Base-by-base conservation (phyloP, 257 asterid genomes). In the Nemophila menziesii region DNA sequence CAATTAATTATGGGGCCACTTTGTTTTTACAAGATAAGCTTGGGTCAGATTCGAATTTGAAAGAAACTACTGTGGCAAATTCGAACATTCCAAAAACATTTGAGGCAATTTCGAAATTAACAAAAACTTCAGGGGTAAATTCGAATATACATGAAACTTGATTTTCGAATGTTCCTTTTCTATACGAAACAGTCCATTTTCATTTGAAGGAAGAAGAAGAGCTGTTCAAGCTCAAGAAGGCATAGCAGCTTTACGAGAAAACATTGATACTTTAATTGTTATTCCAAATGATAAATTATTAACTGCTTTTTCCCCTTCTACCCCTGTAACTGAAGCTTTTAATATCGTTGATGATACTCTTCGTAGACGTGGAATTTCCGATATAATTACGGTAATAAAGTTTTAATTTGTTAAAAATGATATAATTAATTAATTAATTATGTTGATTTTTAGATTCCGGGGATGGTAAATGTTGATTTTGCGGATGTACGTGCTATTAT, bases 191-290 rank as follows among this genome's bases (percentile, higher is more conserved):
- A n/a, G n/a, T n/a, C 97, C 97, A 11, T 87, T 87, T 68, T 75
- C 95, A 43, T 87, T 87, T 15, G 97, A 87, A 79, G 97, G 97
- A 56, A 77, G 97, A 47, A 73, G 92, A 56, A 83, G 95, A 69
- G 79, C 92, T 33, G 80, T 87, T 61, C 97, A 87, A 64, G 94
- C 94, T 57, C 97, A 86, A 61, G 97, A 87, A 82, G 97, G 95
- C 54, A 83, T 83, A 59, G 97, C 94, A 39, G 74, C 89, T 57
- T 61, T 87, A 64, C 73, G 95, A 64, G 93, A 87, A 60, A 87
- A 83, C 48, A 95, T 87, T 20, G 97, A 83, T 71, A 87, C 97
- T 10, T 75, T 87, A 36, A 87, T 87, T 66, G 92, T 87, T 57
- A 87, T 87, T 63, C 95, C 97, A 59, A 83, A 87, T 53, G 97